Evolutionary conservation across 352 stramenopile genomes (phyloP), one percentile per base, ranked within the genome.

Genomic region (Hyaloperonospora brassicae): DNA sequence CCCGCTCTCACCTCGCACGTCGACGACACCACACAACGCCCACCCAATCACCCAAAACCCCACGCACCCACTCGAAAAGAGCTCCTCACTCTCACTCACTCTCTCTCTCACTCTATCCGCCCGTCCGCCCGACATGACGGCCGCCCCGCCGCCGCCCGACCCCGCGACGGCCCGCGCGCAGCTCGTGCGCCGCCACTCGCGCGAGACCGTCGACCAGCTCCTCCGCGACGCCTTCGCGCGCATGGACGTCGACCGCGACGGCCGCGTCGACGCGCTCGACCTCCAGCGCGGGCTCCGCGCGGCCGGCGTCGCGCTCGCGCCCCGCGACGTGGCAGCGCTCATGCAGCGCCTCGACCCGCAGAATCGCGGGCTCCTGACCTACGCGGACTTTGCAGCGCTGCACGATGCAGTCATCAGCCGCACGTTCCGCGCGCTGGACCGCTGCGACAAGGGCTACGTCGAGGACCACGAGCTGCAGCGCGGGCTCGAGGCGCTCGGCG

Each of bases 101-200:
- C n/a, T n/a, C n/a, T n/a, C n/a, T n/a, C n/a, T n/a, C n/a, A n/a
- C 27, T 13, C 22, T 51, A n/a, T n/a, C 12, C 17, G 23, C 11
- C 21, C 46, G 39, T 2, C 45, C 30, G 38, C 1, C 35, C 39
- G 5, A 56, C 52, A 21, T 27, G 45, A n/a, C 14, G 14, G n/a
- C 47, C n/a, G 17, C 31, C 35, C 12, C 27, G 30, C 14, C 34
- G 10, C 39, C 49, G 35, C 13, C 14, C 23, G 13, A 47, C 59
- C 12, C 48, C 55, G 1, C 46, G 64, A 34, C 53, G 63, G n/a
- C 59, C n/a, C n/a, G 54, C 8, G 63, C 63, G n/a, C 68, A 61
- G 52, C 72, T 92, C 38, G 64, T 89, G 59, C 81, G 81, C 39
- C 79, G 81, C 72, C 86, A 78, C 59, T 92, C 81, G 61, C 81